These are phyloP conservation scores for Cyathus striatus DNA, from an alignment of 768 basidiomycete genomes.

Conservation along the genomic window DNA sequence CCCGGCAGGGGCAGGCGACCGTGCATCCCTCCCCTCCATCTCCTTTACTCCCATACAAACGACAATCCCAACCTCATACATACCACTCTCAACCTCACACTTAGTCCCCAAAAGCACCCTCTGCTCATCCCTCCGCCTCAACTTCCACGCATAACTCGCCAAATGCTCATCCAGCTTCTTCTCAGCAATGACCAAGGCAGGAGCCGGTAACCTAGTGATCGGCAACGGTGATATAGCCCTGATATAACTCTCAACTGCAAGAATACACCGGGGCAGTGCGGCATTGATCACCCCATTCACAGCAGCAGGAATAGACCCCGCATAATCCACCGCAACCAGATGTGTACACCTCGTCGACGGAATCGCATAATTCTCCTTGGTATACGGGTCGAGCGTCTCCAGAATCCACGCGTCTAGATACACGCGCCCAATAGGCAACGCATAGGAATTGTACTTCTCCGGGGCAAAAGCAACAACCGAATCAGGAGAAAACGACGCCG, in stretches of 20 bases:
- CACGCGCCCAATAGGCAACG: slow-evolving; percentile 72
- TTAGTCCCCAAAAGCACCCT: slow-evolving; percentile 51
- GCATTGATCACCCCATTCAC: slow-evolving; percentile 85
- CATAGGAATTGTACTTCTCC: slow-evolving; percentile 71
- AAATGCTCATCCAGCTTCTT: slow-evolving; percentile 41
- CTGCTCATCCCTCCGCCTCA: slow-evolving; percentile 54
- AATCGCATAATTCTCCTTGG: slow-evolving; percentile 89
- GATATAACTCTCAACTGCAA: slow-evolving; percentile 70
- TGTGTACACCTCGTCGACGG: slow-evolving; percentile 89
- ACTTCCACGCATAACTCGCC: slow-evolving; percentile 48
- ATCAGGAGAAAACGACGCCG: slow-evolving; percentile 75
- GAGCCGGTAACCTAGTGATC: slow-evolving; percentile 61
- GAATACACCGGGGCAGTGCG: slow-evolving; percentile 64
- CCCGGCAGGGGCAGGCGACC: background rate
- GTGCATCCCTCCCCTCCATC: background rate
- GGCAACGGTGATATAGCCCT: slow-evolving; percentile 62
- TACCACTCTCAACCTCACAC: slow-evolving; percentile 44
- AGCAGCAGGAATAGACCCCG: slow-evolving; percentile 78
- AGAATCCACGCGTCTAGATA: slow-evolving; percentile 93
- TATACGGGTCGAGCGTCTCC: slow-evolving; percentile 95
- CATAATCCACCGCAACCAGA: slow-evolving; percentile 81
- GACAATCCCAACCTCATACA: slow-evolving; percentile 48
- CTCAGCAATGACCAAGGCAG: slow-evolving; percentile 54
- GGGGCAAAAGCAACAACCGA: slow-evolving; percentile 51
- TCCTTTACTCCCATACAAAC: slow-evolving; percentile 20